Evolutionary conservation across 495 filamentous ascomycete genomes (phyloP), one percentile per base, ranked within the genome.

Genomic region (Cercophora newfieldiana): DNA sequence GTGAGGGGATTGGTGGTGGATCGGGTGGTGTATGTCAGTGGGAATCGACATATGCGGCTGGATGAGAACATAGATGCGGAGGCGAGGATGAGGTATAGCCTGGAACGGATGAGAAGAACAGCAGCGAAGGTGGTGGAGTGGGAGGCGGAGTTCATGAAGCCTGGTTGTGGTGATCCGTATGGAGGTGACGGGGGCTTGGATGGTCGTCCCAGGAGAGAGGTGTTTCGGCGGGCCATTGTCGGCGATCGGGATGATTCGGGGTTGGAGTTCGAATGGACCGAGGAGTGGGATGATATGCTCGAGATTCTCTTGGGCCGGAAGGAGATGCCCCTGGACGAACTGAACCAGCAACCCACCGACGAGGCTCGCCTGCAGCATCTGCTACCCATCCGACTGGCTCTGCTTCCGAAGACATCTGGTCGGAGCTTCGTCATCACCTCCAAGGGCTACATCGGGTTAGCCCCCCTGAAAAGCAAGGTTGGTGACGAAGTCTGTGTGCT

Each of bases 381-480:
- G 19, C 29, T 60, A 21, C 30, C 57, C 4, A 7, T 60, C 14
- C 57, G 57, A 19, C 10, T 60, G 18, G 57, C 57, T 14, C 25
- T 60, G 30, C 7, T 60, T 47, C 57, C 57, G 2, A 60, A 21
- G 19, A 60, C 57, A 10, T 19, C 57, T 37, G 57, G 57, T 1
- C 28, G 31, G 19, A 60, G 21, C 31, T 60, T 60, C 29, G 8
- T 60, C 57, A 60, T 60, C 31, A 60, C 57, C 1, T 60, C 57
- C n/a, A 37, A 47, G 57, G 57, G 57, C 2, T 60, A 60, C 25
- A 6, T 60, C 12, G 57, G 57, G 8, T 19, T 60, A 10, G 57
- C n/a, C 2, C 57, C 57, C 7, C 29, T 60, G 6, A 60, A 21
- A 16, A 44, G 29, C 57, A 60, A 47, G 18, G 14, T 26, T 4